Evolutionary conservation across 352 stramenopile genomes (phyloP).

Genomic region (Pythium apleroticum): DNA sequence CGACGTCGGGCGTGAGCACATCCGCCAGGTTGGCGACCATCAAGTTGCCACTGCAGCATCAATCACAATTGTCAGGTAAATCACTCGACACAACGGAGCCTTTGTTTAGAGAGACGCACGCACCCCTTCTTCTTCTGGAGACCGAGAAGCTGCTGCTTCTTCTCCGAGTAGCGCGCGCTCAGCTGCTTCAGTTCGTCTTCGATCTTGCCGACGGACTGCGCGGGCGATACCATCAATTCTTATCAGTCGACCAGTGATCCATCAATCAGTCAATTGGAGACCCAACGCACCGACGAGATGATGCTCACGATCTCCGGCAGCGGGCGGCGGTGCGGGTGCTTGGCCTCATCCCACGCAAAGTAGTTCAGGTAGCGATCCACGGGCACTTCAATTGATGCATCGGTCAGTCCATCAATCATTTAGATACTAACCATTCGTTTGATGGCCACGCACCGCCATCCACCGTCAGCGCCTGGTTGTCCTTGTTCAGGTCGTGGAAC

Average conservation of each 20-base stretch:
- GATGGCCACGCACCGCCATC: conserved; percentile 54
- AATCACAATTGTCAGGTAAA: background rate
- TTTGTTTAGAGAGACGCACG: background rate
- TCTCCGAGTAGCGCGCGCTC: conserved; percentile 92
- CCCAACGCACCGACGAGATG: conserved; percentile 81
- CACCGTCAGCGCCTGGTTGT: conserved; percentile 80
- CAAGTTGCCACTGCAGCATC: conserved; percentile 81
- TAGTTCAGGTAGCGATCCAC: conserved; percentile 95
- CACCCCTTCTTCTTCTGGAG: conserved; percentile 93
- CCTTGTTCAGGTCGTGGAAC: conserved; percentile 92
- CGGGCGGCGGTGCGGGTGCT: conserved; percentile 95
- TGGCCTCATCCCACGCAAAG: conserved; percentile 98
- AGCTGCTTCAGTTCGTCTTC: conserved; percentile 98
- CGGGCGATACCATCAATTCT: conserved; percentile 6
- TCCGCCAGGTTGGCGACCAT: conserved; percentile 95
- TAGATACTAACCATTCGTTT: too few relatives aligned
- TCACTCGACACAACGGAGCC: background rate
- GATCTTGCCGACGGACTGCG: conserved; percentile 90
- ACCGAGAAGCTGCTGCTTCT: conserved; percentile 88
- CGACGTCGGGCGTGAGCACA: conserved; percentile 89
- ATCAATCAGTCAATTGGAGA: background rate
- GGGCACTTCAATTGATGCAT: conserved; percentile 55
- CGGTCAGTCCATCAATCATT: too few relatives aligned
- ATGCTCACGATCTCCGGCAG: conserved; percentile 95
- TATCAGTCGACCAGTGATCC: background rate